These are phyloP conservation scores for Phytophthora pseudosyringae DNA, from an alignment of 352 stramenopile species.

Conservation along the genomic window DNA sequence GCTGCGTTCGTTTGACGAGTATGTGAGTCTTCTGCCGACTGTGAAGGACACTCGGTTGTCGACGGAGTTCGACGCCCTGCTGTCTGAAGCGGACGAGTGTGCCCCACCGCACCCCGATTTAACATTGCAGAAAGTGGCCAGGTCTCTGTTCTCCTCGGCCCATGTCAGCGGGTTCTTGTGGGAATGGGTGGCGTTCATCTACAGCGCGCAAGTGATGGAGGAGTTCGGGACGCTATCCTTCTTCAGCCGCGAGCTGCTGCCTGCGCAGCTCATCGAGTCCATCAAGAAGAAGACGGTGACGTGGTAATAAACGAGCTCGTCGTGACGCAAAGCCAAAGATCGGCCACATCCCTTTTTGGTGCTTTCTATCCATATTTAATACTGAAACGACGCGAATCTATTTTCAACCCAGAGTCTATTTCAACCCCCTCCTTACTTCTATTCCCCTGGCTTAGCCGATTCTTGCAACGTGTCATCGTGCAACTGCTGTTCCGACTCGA, in stretches of 20 bases:
- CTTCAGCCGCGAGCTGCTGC: slow-evolving; percentile 53
- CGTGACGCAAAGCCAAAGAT: neutral
- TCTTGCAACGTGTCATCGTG: slow-evolving; percentile 23
- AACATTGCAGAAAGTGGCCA: slow-evolving; percentile 11
- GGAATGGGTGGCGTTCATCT: slow-evolving; percentile 51
- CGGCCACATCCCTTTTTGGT: neutral
- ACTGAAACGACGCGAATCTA: slow-evolving; percentile 19
- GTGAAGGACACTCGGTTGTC: slow-evolving; percentile 7
- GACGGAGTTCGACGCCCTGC: slow-evolving; percentile 28
- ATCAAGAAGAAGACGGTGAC: slow-evolving; percentile 53
- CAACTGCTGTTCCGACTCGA: slow-evolving; percentile 26
- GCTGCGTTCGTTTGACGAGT: slow-evolving; percentile 39
- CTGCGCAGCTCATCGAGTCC: slow-evolving; percentile 50
- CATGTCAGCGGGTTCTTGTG: slow-evolving; percentile 30
- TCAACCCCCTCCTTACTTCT: neutral
- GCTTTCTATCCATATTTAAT: slow-evolving; percentile 16
- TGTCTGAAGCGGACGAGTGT: slow-evolving; percentile 22
- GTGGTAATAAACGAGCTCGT: slow-evolving; percentile 27
- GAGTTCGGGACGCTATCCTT: slow-evolving; percentile 56
- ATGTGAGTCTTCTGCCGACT: slow-evolving; percentile 26
- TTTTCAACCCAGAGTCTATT: too few species aligned
- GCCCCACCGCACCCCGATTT: slow-evolving; percentile 11
- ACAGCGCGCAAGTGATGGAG: slow-evolving; percentile 45
- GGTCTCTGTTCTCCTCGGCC: slow-evolving; percentile 9
- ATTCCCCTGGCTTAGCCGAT: slow-evolving; percentile 6